Conservation (phyloP, 192 early-diverging fungal species). For the Fimicolochytrium jonesii region DNA sequence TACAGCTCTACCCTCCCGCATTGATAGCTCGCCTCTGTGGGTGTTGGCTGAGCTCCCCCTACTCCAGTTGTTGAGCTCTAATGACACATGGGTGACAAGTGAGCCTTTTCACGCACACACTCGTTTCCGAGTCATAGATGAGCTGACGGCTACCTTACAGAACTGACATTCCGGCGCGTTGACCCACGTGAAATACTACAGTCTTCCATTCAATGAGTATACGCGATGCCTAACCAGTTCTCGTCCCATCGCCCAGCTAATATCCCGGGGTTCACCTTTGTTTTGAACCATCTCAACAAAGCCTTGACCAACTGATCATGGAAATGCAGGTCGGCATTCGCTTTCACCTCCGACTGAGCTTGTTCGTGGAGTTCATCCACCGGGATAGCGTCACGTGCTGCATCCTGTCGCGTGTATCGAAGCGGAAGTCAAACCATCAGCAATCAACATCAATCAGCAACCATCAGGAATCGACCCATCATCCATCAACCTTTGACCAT, state of each 20-base stretch:
- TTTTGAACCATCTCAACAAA: conserved; percentile 40
- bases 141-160: too few relatives aligned
- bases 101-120: too few relatives aligned
- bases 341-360: conserved; percentile 12
- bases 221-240: background rate
- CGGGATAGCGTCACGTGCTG: conserved; percentile 33
- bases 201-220: background rate
- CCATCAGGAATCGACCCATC: too few relatives aligned
- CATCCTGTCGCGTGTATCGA: background rate
- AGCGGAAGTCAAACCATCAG: too few relatives aligned
- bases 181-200: conserved; percentile 41
- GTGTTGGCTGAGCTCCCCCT: conserved; percentile 19
- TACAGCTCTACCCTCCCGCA: conserved; percentile 32
- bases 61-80: conserved; percentile 1
- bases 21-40: conserved; percentile 14
- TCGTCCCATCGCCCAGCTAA: too few relatives aligned
- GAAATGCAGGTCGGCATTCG: conserved; percentile 4
- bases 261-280: conserved; percentile 7
- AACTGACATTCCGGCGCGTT: conserved; percentile 27
- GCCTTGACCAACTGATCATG: conserved; percentile 27
- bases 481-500: too few relatives aligned
- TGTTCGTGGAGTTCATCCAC: conserved; percentile 28
- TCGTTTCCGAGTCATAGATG: too few relatives aligned
- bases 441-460: too few relatives aligned
- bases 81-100: too few relatives aligned